A percentile compares a stretch with the other conserved stretches of the same genome.
Conservation (phyloP, 2,329 filamentous ascomycete genomes). For the Leptographium galeiforme region DNA sequence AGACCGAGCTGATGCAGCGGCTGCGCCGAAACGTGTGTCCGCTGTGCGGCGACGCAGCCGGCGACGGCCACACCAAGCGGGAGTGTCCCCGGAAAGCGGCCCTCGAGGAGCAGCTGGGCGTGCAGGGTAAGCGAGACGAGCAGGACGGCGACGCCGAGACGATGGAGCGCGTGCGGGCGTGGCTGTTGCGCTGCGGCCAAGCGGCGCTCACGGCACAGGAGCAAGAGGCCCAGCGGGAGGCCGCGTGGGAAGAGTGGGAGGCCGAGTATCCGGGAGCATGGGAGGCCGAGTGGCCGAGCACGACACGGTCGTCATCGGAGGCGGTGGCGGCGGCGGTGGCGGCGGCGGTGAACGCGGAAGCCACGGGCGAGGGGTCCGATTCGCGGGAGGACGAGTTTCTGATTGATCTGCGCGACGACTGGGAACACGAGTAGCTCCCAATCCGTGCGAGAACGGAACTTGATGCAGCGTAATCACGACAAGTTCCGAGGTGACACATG, state of each 20-base stretch:
- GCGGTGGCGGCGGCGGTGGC: neutral
- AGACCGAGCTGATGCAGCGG: neutral
- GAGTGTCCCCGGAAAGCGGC: conserved; percentile 1
- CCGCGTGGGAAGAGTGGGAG: no score
- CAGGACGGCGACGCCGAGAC: neutral
- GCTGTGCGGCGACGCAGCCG: conserved; percentile 7
- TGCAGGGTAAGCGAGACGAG: neutral
- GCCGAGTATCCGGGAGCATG: no score
- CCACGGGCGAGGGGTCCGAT: neutral
- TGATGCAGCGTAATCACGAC: no score
- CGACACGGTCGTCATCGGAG: neutral
- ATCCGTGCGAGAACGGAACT: neutral
- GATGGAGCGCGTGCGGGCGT: no score
- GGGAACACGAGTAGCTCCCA: neutral
- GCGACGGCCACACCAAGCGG: conserved; percentile 4
- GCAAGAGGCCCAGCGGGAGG: no score
- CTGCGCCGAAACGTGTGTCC: conserved; percentile 5
- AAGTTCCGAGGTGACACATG: no score
- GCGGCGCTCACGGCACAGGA: no score
- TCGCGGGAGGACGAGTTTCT: neutral
- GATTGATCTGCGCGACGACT: neutral
- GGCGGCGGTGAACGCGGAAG: neutral
- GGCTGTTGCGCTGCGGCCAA: no score
- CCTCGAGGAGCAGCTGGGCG: neutral
- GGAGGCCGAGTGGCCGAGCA: no score